These are phyloP conservation scores for Davidsoniella eucalypti DNA, from an alignment of 2,329 filamentous ascomycete species.

Conservation along the genomic window DNA sequence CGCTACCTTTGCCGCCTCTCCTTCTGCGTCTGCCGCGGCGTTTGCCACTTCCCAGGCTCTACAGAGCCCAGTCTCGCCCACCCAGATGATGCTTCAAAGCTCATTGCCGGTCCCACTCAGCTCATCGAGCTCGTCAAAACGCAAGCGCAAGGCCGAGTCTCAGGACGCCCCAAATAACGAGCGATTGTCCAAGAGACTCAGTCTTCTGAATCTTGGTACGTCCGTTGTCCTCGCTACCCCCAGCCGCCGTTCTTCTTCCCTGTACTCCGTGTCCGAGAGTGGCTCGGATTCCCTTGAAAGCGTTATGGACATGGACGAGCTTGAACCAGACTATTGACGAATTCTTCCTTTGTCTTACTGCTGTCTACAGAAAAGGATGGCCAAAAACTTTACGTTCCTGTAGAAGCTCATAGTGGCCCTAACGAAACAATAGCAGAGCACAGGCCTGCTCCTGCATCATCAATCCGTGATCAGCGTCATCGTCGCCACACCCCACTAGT, in stretches of 20 bases:
- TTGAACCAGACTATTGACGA: constrained; percentile 15
- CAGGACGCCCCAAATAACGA: constrained; percentile 42
- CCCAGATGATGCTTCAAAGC: too few species aligned
- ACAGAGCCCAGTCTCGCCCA: constrained; percentile 9
- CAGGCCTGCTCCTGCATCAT: too few species aligned
- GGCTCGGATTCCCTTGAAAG: constrained; percentile 9
- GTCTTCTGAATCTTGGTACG: constrained; percentile 66
- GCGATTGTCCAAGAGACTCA: constrained; percentile 70
- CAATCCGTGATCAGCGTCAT: constrained; percentile 11
- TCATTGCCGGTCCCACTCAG: too few species aligned
- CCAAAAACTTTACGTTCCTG: constrained; percentile 48
- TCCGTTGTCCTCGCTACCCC: constrained; percentile 14
- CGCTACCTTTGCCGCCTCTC: neutral
- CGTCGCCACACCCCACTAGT: constrained; percentile 10
- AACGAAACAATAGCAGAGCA: too few species aligned
- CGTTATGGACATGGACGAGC: constrained; percentile 12
- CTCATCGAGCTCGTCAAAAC: constrained; percentile 25
- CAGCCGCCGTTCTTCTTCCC: constrained; percentile 5
- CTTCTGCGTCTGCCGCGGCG: constrained; percentile 3
- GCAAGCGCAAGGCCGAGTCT: constrained; percentile 29
- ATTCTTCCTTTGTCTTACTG: constrained; percentile 1
- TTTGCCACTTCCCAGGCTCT: constrained; percentile 14
- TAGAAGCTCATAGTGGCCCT: constrained; percentile 25
- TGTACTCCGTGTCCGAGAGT: constrained; percentile 8
- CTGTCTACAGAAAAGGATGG: constrained; percentile 40